These are phyloP conservation scores for Guyanaporus albipodus DNA, from an alignment of 768 basidiomycete genomes.

Conservation along the genomic window DNA sequence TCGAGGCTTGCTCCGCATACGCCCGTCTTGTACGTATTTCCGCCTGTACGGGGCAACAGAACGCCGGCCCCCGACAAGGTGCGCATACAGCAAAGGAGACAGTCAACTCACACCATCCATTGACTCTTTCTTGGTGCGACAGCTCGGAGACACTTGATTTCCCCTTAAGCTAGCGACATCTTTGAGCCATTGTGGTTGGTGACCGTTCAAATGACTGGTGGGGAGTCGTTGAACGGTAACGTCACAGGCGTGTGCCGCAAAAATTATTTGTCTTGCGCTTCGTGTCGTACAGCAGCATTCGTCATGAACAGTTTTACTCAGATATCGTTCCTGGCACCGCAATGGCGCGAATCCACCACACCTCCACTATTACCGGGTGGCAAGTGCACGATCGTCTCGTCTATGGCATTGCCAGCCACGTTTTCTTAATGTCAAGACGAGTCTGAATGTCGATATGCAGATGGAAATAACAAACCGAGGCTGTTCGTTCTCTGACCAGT, in stretches of 20 bases:
- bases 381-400: slow-evolving; percentile 6
- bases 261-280: background rate
- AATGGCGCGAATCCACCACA: slow-evolving; percentile 13
- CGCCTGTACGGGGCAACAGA: background rate
- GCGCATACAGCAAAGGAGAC: slow-evolving; percentile 5
- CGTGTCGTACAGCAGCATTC: slow-evolving; percentile 10
- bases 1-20: slow-evolving; percentile 22
- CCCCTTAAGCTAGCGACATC: too few relatives aligned
- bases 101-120: too few relatives aligned
- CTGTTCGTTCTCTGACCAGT: slow-evolving; percentile 23
- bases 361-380: slow-evolving; percentile 14
- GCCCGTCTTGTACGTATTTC: background rate
- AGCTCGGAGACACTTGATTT: too few relatives aligned
- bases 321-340: slow-evolving; percentile 18
- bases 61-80: background rate
- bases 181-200: too few relatives aligned
- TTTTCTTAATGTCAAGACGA: slow-evolving; percentile 24
- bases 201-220: background rate
- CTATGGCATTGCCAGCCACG: slow-evolving; percentile 19
- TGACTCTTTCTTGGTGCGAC: too few relatives aligned
- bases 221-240: background rate
- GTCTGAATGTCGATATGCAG: slow-evolving; percentile 10
- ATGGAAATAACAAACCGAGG: slow-evolving; percentile 21
- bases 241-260: background rate
- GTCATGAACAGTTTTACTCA: slow-evolving; percentile 7